Evolutionary conservation across 176 grass and related monocot species (phyloP), one percentile per base, ranked within the genome.

Genomic region (Chrysopogon serrulatus): DNA sequence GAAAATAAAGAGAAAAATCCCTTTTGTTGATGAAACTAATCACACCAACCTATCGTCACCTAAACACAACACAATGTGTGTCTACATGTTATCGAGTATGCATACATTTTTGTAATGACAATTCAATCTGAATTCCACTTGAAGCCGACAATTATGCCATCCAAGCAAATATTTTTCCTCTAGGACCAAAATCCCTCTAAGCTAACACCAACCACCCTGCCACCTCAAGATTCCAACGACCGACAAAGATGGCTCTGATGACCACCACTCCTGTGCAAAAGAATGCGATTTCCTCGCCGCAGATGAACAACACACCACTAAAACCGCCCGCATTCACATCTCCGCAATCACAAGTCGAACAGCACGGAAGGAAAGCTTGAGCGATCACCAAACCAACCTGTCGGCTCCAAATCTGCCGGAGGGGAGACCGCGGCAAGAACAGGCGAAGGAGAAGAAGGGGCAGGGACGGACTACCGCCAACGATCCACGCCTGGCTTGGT

Each of bases 361-460:
- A 13, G 10, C 18, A 30, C 5, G 11, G 28, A 61, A 2, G 5
- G 0, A 34, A 59, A 65, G 51, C 32, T 72, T 4, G 48, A 82
- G 5, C 9, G 66, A 79, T 31, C 79, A 53, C 37, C 66, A 2
- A 60, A 83, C 88, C 84, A 62, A 84, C 89, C 84, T 90, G 48
- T 43, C 4, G 32, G 62, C 17, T 62, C 31, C n/a, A 63, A 77
- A 82, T 42, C 78, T 71, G 47, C 51, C 47, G 77, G 71, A 78
- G 66, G 54, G 71, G 41, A 63, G n/a, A 11, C 49, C n/a, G 33
- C 33, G 17, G 39, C 63, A 2, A 48, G 73, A 84, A 9, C 71
- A 70, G 15, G 54, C 53, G 24, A 27, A 31, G 47, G 28, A 44
- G 35, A 21, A 35, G 34, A 18, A 11, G 68, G 15, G 62, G 30